Evolutionary conservation across 2,329 filamentous ascomycete genomes (phyloP).

Genomic region (Remersonia thermophila): DNA sequence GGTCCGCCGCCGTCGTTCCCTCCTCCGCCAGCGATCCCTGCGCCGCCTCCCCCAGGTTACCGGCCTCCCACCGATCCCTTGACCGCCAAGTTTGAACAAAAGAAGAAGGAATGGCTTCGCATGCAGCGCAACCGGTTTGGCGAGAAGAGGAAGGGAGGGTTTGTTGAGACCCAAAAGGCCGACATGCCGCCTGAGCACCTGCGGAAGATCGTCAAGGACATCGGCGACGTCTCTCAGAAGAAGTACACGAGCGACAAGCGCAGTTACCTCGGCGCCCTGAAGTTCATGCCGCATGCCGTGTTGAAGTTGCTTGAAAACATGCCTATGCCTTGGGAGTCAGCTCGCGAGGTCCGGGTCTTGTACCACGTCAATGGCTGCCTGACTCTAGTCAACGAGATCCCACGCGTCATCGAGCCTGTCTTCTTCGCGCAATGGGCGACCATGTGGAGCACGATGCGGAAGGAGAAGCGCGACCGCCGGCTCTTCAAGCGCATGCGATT

Average conservation of each 20-base stretch:
- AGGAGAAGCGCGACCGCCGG: conserved; percentile 90
- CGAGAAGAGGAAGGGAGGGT: conserved; percentile 92
- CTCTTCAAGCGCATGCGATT: conserved; percentile 99
- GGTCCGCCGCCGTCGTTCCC: conserved; percentile 32
- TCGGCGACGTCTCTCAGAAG: conserved; percentile 97
- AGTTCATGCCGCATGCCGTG: conserved; percentile 98
- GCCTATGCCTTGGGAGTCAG: conserved; percentile 99
- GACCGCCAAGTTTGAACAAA: conserved; percentile 89
- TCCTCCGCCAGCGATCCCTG: conserved; percentile 41
- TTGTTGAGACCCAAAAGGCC: conserved; percentile 95
- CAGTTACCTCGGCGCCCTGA: conserved; percentile 90
- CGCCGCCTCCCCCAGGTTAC: conserved; percentile 78
- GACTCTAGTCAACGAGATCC: conserved; percentile 92
- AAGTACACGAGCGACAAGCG: conserved; percentile 98
- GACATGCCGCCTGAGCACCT: conserved; percentile 98
- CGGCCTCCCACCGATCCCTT: conserved; percentile 70
- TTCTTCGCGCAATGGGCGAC: conserved; percentile 98
- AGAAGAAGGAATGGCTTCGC: conserved; percentile 98
- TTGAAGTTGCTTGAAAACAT: conserved; percentile 97
- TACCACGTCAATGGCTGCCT: conserved; percentile 98
- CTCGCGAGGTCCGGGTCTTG: conserved; percentile 90
- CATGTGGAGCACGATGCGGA: conserved; percentile 98
- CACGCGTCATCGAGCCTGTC: conserved; percentile 91
- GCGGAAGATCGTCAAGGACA: conserved; percentile 96
- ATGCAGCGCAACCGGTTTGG: conserved; percentile 84